These are phyloP conservation scores for Globisporangium barbulae DNA, from an alignment of 352 stramenopile species.

Conservation along the genomic window DNA sequence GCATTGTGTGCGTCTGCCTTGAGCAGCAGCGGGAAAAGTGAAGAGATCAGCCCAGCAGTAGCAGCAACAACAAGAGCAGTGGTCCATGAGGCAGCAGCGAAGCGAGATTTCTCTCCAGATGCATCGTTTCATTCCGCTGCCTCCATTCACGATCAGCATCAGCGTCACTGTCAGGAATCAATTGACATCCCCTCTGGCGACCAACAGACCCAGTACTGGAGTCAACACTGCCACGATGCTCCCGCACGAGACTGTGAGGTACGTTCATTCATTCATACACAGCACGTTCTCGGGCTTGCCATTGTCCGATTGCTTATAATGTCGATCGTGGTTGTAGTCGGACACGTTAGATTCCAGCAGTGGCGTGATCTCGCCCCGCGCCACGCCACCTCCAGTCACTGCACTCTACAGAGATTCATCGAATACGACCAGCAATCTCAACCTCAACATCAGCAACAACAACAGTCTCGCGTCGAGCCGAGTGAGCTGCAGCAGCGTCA, in stretches of 20 bases:
- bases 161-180: background rate
- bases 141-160: background rate
- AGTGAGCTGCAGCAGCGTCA: constrained; percentile 14
- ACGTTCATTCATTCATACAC: background rate
- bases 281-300: background rate
- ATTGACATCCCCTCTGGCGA: background rate
- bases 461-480: background rate
- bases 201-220: constrained; percentile 1
- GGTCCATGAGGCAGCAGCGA: background rate
- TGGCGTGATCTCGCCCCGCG: constrained; percentile 10
- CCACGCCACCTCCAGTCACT: no score
- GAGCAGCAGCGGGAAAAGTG: constrained; percentile 11
- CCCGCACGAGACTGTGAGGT: constrained; percentile 1
- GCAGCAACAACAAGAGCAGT: background rate
- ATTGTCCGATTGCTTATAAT: background rate
- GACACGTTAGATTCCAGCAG: constrained; percentile 20
- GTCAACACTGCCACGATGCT: background rate
- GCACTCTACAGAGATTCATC: background rate
- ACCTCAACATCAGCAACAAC: background rate
- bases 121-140: background rate
- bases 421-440: background rate
- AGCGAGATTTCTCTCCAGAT: background rate
- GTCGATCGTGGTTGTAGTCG: constrained; percentile 1
- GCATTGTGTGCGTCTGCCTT: background rate
- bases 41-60: constrained; percentile 6